Percentiles rank a stretch among this genome's conserved stretches.
These are phyloP conservation scores for Diaporthe sp. DNA, from an alignment of 2,329 filamentous ascomycete genomes.

Conservation along the genomic window DNA sequence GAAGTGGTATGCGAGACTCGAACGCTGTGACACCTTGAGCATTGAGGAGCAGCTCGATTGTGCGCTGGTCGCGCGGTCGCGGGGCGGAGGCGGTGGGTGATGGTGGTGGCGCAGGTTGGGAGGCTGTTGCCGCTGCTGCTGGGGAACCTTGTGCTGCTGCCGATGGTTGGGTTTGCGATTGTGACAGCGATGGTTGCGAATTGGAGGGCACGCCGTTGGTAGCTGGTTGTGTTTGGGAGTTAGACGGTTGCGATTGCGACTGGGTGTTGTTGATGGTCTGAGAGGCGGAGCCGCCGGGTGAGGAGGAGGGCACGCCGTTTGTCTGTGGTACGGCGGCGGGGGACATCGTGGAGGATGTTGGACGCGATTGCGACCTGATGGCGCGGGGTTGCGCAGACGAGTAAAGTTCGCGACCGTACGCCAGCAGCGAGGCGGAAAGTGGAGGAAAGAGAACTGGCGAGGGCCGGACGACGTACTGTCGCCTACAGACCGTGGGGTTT, in stretches of 20 bases:
- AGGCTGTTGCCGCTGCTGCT: constrained; percentile 37
- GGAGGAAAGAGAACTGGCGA: background rate
- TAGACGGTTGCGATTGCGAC: constrained; percentile 33
- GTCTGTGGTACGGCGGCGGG: constrained; percentile 55
- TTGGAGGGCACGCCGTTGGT: constrained; percentile 37
- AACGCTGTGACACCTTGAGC: constrained; percentile 83
- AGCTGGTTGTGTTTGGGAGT: constrained; percentile 40
- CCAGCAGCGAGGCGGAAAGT: background rate
- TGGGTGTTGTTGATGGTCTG: constrained; percentile 38
- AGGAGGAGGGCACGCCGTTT: constrained; percentile 61
- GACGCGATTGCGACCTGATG: constrained; percentile 15
- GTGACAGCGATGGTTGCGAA: constrained; percentile 40
- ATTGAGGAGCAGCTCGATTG: constrained; percentile 82
- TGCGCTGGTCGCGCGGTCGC: constrained; percentile 80
- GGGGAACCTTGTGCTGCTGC: constrained; percentile 35
- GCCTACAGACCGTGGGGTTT: background rate
- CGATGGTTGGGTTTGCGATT: constrained; percentile 41
- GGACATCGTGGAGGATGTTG: constrained; percentile 42
- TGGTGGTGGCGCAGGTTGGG: constrained; percentile 40
- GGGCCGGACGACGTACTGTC: background rate
- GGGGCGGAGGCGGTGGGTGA: constrained; percentile 54
- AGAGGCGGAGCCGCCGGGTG: constrained; percentile 45
- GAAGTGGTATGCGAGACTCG: constrained; percentile 83
- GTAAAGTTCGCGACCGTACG: background rate
- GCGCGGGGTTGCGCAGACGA: background rate